A percentile compares a stretch with the other conserved stretches of the same genome.
phyloP scores from a whole-genome alignment of 805 yeast genomes.

The Candida odintsovae region DNA sequence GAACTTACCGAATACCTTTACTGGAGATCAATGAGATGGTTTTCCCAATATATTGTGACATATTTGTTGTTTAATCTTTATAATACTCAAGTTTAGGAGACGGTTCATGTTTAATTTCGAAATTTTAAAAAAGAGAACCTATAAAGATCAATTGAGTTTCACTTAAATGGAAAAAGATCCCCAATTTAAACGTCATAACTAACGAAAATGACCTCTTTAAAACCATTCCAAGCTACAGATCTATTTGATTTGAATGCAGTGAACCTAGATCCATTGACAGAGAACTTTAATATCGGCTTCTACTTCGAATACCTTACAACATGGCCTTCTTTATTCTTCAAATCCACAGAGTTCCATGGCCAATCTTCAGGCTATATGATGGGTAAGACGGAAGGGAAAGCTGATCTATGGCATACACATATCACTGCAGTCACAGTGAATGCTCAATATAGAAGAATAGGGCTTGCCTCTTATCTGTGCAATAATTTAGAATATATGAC shows the following conservation, averaged over 20 bases:
- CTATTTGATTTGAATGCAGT: conserved; percentile 65
- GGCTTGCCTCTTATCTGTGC: conserved; percentile 79
- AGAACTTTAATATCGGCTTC: conserved; percentile 80
- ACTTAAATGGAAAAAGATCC: too few relatives aligned
- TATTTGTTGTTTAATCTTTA: conserved; percentile 22
- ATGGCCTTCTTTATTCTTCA: conserved; percentile 90
- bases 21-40: conserved; percentile 76
- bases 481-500: conserved; percentile 67
- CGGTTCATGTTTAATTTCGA: neutral
- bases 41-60: conserved; percentile 93
- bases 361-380: conserved; percentile 69
- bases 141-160: too few relatives aligned
- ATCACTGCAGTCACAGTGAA: conserved; percentile 93
- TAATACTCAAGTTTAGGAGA: too few relatives aligned
- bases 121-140: too few relatives aligned
- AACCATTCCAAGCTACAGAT: conserved; percentile 86
- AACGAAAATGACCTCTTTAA: conserved; percentile 69
- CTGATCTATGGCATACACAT: conserved; percentile 90
- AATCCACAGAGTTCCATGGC: conserved; percentile 46
- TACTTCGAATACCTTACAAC: conserved; percentile 75
- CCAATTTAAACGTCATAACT: too few relatives aligned
- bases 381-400: conserved; percentile 92
- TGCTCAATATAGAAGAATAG: conserved; percentile 75
- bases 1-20: conserved; percentile 56
- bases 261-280: conserved; percentile 86